These are phyloP conservation scores for Polyplosphaeria fusca DNA, from an alignment of 495 filamentous ascomycete species.

Conservation along the genomic window DNA sequence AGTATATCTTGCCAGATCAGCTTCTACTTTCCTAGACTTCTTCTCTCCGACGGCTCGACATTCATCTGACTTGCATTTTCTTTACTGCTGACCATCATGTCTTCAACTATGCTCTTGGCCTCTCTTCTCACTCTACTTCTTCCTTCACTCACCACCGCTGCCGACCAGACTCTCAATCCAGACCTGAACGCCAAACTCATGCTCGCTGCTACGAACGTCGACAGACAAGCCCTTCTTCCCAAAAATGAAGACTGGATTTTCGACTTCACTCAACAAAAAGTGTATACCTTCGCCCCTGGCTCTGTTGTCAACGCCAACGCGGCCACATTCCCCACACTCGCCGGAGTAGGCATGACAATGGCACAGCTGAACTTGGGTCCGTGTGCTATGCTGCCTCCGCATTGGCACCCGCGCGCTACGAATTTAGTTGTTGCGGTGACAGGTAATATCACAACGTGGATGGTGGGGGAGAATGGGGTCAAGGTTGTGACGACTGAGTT, in stretches of 20 bases:
- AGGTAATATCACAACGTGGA: conserved; percentile 44
- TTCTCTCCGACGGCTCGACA: too few relatives aligned
- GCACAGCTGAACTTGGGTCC: conserved; percentile 45
- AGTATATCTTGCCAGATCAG: too few relatives aligned
- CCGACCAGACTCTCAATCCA: conserved; percentile 38
- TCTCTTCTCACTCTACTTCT: background rate
- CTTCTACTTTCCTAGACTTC: too few relatives aligned
- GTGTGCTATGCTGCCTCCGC: conserved; percentile 50
- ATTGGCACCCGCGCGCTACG: conserved; percentile 45
- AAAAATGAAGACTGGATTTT: conserved; percentile 44
- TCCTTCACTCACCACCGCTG: conserved; percentile 25
- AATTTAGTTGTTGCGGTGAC: conserved; percentile 46
- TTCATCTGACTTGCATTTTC: too few relatives aligned
- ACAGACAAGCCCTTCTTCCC: conserved; percentile 43
- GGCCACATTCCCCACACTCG: conserved; percentile 40
- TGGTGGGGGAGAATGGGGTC: conserved; percentile 48
- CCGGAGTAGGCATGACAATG: conserved; percentile 40
- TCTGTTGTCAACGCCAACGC: conserved; percentile 45
- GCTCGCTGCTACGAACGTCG: conserved; percentile 38
- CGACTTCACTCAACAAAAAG: conserved; percentile 42
- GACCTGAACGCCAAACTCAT: conserved; percentile 35
- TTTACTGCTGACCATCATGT: too few relatives aligned
- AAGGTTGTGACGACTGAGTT: conserved; percentile 37
- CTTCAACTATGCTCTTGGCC: too few relatives aligned
- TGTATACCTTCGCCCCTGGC: conserved; percentile 40